These are phyloP conservation scores for Madurella mycetomatis DNA, from an alignment of 2,329 filamentous ascomycete species.

Conservation along the genomic window DNA sequence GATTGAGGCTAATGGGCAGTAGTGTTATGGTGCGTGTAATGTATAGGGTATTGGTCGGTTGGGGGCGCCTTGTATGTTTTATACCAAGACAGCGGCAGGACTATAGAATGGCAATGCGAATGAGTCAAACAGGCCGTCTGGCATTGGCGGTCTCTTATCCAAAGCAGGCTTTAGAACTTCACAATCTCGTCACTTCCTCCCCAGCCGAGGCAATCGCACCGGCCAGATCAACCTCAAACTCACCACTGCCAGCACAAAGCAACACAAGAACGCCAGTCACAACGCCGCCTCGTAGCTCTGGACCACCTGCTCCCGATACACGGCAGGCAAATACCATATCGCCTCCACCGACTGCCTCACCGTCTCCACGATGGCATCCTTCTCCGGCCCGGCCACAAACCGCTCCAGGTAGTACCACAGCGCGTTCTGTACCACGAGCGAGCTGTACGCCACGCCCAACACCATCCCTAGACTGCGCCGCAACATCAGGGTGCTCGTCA, in stretches of 20 bases:
- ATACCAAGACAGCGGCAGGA: background rate
- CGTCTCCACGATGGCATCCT: constrained; percentile 48
- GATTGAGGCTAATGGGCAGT: constrained; percentile 23
- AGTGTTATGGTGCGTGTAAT: background rate
- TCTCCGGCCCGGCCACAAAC: constrained; percentile 56
- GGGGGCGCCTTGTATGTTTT: background rate
- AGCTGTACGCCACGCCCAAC: constrained; percentile 67
- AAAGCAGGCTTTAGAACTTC: background rate
- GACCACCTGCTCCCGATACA: constrained; percentile 52
- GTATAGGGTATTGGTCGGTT: background rate
- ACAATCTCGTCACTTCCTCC: constrained; percentile 33
- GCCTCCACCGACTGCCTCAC: constrained; percentile 54
- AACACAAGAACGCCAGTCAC: constrained; percentile 43
- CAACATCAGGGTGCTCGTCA: constrained; percentile 65
- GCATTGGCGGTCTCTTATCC: too few species aligned
- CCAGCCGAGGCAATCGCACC: constrained; percentile 51
- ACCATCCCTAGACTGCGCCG: constrained; percentile 68
- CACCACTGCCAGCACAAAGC: constrained; percentile 43
- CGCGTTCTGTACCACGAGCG: constrained; percentile 68
- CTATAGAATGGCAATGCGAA: background rate
- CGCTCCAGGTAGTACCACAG: constrained; percentile 55
- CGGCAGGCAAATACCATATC: constrained; percentile 40
- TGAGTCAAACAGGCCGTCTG: too few species aligned
- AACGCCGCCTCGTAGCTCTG: constrained; percentile 51
- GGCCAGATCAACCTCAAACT: constrained; percentile 46